Percentiles rank a stretch among this genome's conserved stretches.
Conservation (phyloP, 805 yeast species). For the Saccharomycopsis malanga region DNA sequence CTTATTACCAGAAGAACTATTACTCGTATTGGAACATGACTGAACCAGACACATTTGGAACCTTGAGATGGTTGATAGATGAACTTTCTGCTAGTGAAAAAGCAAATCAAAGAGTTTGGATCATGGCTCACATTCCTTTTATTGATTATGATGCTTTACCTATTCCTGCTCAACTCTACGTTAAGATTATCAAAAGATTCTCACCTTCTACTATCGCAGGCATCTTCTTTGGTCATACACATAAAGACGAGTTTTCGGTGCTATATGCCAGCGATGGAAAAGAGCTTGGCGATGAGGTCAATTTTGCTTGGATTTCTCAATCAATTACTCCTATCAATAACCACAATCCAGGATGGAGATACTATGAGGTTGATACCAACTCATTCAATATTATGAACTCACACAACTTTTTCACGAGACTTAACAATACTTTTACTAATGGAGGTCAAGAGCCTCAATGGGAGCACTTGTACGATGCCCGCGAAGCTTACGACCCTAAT, state of each 20-base stretch:
- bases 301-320: slow-evolving; percentile 59
- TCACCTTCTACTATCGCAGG: slow-evolving; percentile 64
- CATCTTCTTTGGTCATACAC: slow-evolving; percentile 67
- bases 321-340: slow-evolving; percentile 56
- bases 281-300: slow-evolving; percentile 36
- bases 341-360: slow-evolving; percentile 67
- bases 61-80: slow-evolving; percentile 50
- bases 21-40: slow-evolving; percentile 47
- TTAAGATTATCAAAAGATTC: slow-evolving; percentile 56
- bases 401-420: slow-evolving; percentile 49
- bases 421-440: slow-evolving; percentile 49
- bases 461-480: slow-evolving; percentile 58
- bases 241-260: slow-evolving; percentile 58
- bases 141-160: slow-evolving; percentile 53
- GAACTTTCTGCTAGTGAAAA: slow-evolving; percentile 56
- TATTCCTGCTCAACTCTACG: slow-evolving; percentile 47
- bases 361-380: slow-evolving; percentile 56
- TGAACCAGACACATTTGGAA: slow-evolving; percentile 57
- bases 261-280: slow-evolving; percentile 44
- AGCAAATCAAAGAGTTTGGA: slow-evolving; percentile 62
- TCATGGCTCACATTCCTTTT: slow-evolving; percentile 61
- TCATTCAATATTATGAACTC: slow-evolving; percentile 57
- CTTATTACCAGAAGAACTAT: slow-evolving; percentile 58
- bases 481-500: slow-evolving; percentile 47
- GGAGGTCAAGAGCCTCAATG: slow-evolving; percentile 54